Evolutionary conservation across 2,329 filamentous ascomycete genomes (phyloP).

Genomic region (Neofusicoccum parvum): DNA sequence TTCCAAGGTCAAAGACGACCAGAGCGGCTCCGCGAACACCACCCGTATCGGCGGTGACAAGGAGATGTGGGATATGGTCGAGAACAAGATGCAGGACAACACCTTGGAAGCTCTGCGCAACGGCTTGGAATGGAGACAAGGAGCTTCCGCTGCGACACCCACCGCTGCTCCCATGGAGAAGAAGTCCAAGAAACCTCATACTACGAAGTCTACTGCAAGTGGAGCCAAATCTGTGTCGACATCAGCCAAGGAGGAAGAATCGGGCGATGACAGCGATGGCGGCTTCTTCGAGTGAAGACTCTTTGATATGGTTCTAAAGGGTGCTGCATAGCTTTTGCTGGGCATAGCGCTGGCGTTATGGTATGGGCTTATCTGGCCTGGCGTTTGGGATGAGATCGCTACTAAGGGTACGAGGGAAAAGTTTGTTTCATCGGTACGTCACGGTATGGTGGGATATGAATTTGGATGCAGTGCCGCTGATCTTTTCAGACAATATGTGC

Average conservation of each 20-base stretch:
- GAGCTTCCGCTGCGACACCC: neutral
- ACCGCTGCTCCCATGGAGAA: conserved; percentile 11
- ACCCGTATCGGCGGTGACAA: conserved; percentile 46
- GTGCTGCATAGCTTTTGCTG: neutral
- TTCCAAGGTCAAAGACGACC: conserved; percentile 30
- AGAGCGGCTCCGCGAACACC: conserved; percentile 29
- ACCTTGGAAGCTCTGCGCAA: conserved; percentile 60
- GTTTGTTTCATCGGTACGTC: too few relatives aligned
- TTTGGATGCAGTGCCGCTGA: neutral
- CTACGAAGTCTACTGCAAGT: neutral
- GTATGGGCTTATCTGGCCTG: neutral
- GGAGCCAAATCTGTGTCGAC: neutral
- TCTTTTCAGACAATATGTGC: neutral
- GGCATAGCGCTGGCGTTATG: conserved; percentile 17
- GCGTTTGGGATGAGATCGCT: neutral
- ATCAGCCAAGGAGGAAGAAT: conserved; percentile 11
- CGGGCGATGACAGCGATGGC: conserved; percentile 34
- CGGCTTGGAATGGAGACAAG: conserved; percentile 36
- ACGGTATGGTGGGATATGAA: too few relatives aligned
- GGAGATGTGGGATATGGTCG: conserved; percentile 69
- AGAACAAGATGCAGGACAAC: conserved; percentile 64
- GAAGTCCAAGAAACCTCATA: conserved; percentile 4
- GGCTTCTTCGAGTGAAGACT: conserved; percentile 38
- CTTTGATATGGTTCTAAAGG: neutral
- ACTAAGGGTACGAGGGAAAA: neutral